Conservation (phyloP, 306 rosid genomes). For the Quillaja saponaria region DNA sequence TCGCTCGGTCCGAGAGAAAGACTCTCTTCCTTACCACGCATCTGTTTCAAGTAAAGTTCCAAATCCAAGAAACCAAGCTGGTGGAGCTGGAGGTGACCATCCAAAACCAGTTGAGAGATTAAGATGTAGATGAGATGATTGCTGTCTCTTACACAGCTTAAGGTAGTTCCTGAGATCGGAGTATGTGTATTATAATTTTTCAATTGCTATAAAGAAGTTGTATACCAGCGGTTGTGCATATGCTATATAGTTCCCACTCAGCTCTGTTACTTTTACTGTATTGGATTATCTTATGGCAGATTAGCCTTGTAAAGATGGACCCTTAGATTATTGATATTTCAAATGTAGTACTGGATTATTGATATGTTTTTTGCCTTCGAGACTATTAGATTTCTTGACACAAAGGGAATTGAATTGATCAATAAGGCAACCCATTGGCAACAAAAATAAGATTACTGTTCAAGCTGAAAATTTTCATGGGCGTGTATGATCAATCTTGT, state of each 20-base stretch:
- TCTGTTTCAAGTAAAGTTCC: slow-evolving; percentile 39
- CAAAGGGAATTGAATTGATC: no score
- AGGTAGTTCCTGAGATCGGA: slow-evolving; percentile 36
- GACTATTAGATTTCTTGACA: no score
- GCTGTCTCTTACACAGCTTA: slow-evolving; percentile 17
- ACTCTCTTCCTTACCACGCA: slow-evolving; percentile 35
- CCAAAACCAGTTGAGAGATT: slow-evolving; percentile 32
- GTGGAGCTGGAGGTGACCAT: slow-evolving; percentile 34
- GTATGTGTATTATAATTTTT: slow-evolving; percentile 36
- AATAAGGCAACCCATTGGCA: no score
- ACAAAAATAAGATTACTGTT: no score
- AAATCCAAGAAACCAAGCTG: slow-evolving; percentile 37
- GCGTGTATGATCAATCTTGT: no score
- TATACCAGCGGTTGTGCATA: slow-evolving; percentile 46
- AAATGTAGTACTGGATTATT: no score
- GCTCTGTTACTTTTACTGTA: slow-evolving; percentile 27
- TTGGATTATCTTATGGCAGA: slow-evolving; percentile 26
- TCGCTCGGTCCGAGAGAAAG: slow-evolving; percentile 64
- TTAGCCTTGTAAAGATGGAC: slow-evolving; percentile 47
- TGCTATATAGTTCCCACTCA: slow-evolving; percentile 23
- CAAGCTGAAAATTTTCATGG: no score
- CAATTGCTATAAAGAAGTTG: slow-evolving; percentile 28
- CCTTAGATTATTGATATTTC: no score
- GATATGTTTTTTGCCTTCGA: no score
- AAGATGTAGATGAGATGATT: slow-evolving; percentile 54